A percentile compares a stretch with the other conserved stretches of the same genome.
Evolutionary conservation across 106 monocot genomes (phyloP).

Genomic region (Dactylorhiza incarnata): DNA sequence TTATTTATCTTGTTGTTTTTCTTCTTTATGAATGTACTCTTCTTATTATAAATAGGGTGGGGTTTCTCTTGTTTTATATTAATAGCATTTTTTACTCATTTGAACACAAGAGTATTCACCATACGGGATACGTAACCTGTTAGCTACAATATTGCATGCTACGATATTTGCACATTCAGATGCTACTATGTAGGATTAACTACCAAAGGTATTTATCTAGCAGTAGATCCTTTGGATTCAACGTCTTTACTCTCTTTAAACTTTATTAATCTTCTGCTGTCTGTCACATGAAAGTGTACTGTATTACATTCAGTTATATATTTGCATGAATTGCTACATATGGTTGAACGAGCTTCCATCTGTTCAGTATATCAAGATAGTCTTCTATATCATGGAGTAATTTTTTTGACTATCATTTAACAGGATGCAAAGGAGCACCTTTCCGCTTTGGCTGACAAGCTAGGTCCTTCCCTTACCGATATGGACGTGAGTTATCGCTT

Average conservation of each 20-base stretch:
- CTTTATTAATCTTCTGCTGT: background rate
- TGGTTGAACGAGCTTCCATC: background rate
- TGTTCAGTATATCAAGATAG: background rate
- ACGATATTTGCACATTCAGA: too few species aligned
- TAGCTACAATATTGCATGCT: too few species aligned
- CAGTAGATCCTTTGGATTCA: background rate
- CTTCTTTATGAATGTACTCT: too few species aligned
- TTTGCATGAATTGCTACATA: background rate
- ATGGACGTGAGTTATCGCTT: slow-evolving; percentile 70
- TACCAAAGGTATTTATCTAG: too few species aligned
- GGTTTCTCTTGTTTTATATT: too few species aligned
- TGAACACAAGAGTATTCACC: too few species aligned
- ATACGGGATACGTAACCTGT: too few species aligned
- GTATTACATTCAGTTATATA: background rate
- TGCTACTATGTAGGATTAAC: too few species aligned
- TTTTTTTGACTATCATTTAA: background rate
- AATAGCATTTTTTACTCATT: too few species aligned
- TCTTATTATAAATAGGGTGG: too few species aligned
- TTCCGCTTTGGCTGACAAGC: slow-evolving; percentile 12
- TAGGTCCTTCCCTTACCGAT: slow-evolving; percentile 63
- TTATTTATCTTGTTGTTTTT: too few species aligned
- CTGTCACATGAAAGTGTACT: background rate
- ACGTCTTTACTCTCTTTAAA: background rate
- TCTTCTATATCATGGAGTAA: background rate
- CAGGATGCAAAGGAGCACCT: slow-evolving; percentile 14